Evolutionary conservation across 345 rosid genomes (phyloP), one percentile per base, ranked within the genome.

Genomic region (Eucalyptus dawsonii): DNA sequence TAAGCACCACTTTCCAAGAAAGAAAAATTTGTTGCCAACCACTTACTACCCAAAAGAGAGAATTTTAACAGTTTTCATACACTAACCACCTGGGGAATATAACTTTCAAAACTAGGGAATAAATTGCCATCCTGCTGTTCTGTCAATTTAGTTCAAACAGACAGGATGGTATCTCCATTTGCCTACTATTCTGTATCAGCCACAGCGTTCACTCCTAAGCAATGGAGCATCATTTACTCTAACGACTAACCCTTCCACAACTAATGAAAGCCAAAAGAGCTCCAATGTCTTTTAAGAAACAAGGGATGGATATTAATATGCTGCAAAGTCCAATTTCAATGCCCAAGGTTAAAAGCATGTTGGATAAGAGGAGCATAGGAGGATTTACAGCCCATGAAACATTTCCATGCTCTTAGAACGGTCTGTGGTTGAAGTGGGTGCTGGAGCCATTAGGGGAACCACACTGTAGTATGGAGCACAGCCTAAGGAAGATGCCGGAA

Each of bases 401-500:
- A 92, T 92, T 95, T 86, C 92, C 92, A 95, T 89, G 89, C 94
- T 92, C 93, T 93, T 95, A 81, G 96, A 91, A 91, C 91, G 95
- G 87, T 96, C 97, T 21, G 80, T 88, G 31, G 94, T 80, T 60
- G 98, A 91, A 89, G 91, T 90, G 53, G 96, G 93, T 8, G 89
- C 93, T 24, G 94, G 91, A 67, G 96, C 93, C 17, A 93, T 92
- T 86, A 96, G 98, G 90, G 96, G 99, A 91, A 94, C 95, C 67
- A 97, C 95, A 90, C 89, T 92, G 92, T 96, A 96, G 89, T 97
- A 98, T 65, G 99, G 90, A n/a, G 95, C 87, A 92, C 96, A 97
- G 89, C 95, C 93, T 89, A 94, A 83, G 11, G 97, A 90, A 50
- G 95, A 88, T 40, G 93, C 90, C 29, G 90, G 92, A 92, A 95